These are phyloP conservation scores for Talaromyces sp. DNA, from an alignment of 2,329 filamentous ascomycete genomes.

Conservation along the genomic window DNA sequence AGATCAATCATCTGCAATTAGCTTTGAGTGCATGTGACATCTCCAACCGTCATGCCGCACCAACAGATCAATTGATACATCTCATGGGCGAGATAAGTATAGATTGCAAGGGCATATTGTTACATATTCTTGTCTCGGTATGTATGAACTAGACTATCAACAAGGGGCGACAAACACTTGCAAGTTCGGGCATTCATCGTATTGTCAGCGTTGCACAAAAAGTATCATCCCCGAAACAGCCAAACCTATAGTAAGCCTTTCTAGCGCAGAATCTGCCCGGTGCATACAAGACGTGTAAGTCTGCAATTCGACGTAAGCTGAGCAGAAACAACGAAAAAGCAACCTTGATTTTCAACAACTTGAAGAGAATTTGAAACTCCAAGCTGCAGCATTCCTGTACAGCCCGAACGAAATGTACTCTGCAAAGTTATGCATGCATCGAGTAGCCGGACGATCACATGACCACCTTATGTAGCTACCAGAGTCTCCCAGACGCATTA, in stretches of 20 bases:
- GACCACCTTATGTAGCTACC: not conserved
- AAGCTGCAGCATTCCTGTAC: too few species aligned
- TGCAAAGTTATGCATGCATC: not conserved
- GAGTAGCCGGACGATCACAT: not conserved
- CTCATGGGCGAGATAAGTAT: not conserved
- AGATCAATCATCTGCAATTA: not conserved
- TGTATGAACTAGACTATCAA: not conserved
- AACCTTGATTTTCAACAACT: not conserved
- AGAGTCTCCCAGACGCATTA: not conserved
- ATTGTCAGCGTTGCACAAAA: not conserved
- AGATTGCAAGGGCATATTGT: not conserved
- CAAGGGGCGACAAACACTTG: not conserved
- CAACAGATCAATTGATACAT: not conserved
- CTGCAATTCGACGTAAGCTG: not conserved
- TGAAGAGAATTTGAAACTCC: not conserved
- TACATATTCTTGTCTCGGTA: too few species aligned
- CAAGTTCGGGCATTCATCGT: not conserved
- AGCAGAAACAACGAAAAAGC: not conserved
- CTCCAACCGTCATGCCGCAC: not conserved
- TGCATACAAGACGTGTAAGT: not conserved
- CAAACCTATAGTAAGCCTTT: not conserved
- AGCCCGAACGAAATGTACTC: not conserved
- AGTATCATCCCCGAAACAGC: not conserved
- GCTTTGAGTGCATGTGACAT: not conserved
- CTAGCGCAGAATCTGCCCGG: not conserved